Evolutionary conservation across 2,329 filamentous ascomycete species (phyloP), one percentile per base, ranked within the genome.

Genomic region (Scleromitrula shiraiana): DNA sequence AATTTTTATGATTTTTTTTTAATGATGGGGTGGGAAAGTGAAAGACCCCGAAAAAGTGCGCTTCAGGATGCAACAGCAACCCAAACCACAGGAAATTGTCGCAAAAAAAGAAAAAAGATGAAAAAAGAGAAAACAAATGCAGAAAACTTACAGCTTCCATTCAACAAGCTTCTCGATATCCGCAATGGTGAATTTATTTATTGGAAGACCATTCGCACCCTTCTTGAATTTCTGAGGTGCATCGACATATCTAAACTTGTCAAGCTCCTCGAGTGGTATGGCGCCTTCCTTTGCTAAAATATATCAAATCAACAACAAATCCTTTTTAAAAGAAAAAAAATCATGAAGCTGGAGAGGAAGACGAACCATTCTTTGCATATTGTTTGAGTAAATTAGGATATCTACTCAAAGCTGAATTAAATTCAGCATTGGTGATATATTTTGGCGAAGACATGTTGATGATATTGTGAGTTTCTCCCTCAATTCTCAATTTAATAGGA

Each of bases 91-190:
- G 19, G 46, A 49, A 56, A 50, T 40, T 41, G 20, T 39, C 20
- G 27, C 22, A 38, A 54, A 42, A 49, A 42, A 33, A 24, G 19
- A 30, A 50, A 41, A 44, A n/a, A 14, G 48, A 24, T 32, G 26
- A 41, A 38, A 67, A 20, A 2, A 12, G 14, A 12, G 10, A 7
- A 38, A 45, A 38, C 8, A 6, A 30, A 30, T 23, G 15, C 2
- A 22, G 8, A 33, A 12, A 37, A 64, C 78, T 62, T 67, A 85
- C 78, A 88, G 68, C 63, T 88, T 88, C 83, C 83, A 88, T 39
- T 83, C 74, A 8, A 86, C 75, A 3, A 88, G 69, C 17, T 59
- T 68, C 56, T 77, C 73, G 27, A 86, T 68, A 57, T 86, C 76
- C 2, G 62, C 67, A 67, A 87, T 76, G 9, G 63, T 17, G 59